Evolutionary conservation across 2,329 filamentous ascomycete species (phyloP).

Genomic region (Orbilia ellipsospora): DNA sequence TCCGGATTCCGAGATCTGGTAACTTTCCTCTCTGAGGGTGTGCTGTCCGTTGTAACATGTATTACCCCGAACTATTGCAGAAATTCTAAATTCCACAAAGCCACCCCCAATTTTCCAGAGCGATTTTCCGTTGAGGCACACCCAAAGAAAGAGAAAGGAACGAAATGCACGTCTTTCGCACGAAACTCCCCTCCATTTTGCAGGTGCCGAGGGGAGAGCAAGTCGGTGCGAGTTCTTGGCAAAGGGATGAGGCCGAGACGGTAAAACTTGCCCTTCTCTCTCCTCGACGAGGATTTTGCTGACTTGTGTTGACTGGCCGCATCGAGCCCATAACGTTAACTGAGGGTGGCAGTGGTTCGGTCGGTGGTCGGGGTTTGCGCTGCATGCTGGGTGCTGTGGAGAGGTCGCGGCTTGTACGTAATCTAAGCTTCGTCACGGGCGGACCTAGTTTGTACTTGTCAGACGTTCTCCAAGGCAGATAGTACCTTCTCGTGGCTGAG

Average conservation of each 20-base stretch:
- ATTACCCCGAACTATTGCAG: too few species aligned
- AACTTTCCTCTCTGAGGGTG: constrained; percentile 5
- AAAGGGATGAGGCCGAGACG: not conserved
- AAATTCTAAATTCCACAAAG: too few species aligned
- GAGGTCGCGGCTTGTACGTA: constrained; percentile 15
- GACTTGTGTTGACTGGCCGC: not conserved
- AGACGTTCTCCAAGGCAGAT: constrained; percentile 24
- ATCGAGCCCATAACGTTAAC: not conserved
- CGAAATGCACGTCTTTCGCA: too few species aligned
- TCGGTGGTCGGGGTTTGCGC: constrained; percentile 29
- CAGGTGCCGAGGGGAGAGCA: not conserved
- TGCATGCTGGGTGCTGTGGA: not conserved
- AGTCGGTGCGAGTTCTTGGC: constrained; percentile 22
- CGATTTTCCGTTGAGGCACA: not conserved
- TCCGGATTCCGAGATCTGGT: constrained; percentile 54
- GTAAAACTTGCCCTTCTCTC: constrained; percentile 16
- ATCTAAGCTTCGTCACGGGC: not conserved
- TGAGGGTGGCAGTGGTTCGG: constrained; percentile 28
- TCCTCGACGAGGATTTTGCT: not conserved
- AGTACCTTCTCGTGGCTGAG: not conserved
- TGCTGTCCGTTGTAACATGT: too few species aligned
- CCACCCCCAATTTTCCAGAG: not conserved
- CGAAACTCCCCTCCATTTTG: too few species aligned
- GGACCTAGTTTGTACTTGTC: too few species aligned
- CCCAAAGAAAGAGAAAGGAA: not conserved